Evolutionary conservation across 139 green algal species (phyloP), one percentile per base, ranked within the genome.

Genomic region (Chlamydomonas applanata): DNA sequence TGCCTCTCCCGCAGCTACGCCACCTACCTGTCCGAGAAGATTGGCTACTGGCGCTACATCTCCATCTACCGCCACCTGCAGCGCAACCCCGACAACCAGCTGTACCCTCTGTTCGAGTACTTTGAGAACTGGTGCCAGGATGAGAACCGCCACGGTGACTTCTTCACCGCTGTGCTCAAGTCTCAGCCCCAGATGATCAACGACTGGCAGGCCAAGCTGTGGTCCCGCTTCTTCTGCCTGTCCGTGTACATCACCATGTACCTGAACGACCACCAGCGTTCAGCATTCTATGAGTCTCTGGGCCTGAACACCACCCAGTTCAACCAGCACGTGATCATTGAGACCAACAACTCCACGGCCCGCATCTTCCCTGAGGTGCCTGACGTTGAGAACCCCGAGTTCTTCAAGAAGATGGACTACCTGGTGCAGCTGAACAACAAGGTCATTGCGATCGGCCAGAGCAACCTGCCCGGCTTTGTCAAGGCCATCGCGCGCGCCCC

Each of bases 71-170:
- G 82, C 69, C 79, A 89, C 85, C 75, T 86, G 78, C 84, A 89
- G 85, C 81, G 85, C 77, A 97, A 99, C 89, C 96, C 96, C 19
- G 93, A 99, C 79, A 93, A 94, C 78, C 81, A 98, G 94, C 82
- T 98, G 69, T 99, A 99, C 89, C 96, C 96, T 9, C 89, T 99
- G 71, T 99, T 99, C 77, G 89, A 97, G 84, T 98, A 99, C 89
- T 99, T 99, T 83, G 96, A 99, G 93, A 99, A 99, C 93, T 99
- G 96, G 96, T 99, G 95, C 89, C 95, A 99, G 86, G 92, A 97
- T 70, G 92, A 97, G 89, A 93, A 91, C 88, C 82, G 68, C 2
- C 74, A 76, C 71, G 81, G 76, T 24, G 85, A 90, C 85, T 90
- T 90, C 79, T 86, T 90, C 74, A 80, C 62, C 4, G 85, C 85